Base-by-base conservation (phyloP, 768 basidiomycete genomes). In the Suillus spraguei region DNA sequence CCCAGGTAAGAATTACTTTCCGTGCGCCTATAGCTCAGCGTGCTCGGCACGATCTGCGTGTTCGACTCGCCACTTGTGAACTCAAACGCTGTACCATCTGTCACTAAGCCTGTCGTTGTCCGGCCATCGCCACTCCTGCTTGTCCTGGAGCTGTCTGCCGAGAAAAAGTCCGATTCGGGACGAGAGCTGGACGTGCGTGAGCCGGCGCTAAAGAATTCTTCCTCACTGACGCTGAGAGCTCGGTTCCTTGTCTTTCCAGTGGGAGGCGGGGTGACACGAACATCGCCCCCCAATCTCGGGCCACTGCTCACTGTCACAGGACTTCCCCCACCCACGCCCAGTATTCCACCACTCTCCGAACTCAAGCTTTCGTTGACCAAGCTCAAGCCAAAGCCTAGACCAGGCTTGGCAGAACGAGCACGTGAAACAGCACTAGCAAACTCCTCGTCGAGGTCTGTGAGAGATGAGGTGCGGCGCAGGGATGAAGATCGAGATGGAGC, bases 261-360 rank as follows among this genome's bases (percentile, higher is more conserved):
- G 11, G 83, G 83, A 1, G 81, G 82, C 0, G 83, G 82, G 50
- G 72, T 84, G 68, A 77, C 78, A 66, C 72, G 79, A 39, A 87
- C 68, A 61, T 79, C 75, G 14, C 77, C 70, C 14, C 80, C 66
- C 32, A 82, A 74, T 33, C 79, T 73, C 16, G 87, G 82, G 2
- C 87, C 89, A 68, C 89, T 90, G 0, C 88, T 89, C 1, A 89
- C 79, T 0, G 89, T 90, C n/a, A 90, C 89, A 0, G 90, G 88
- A 7, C 87, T 86, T 1, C 83, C 85, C 42, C 82, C 84, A 9
- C 84, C 78, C 6, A 81, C 84, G 9, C 85, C 78, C 5, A 81
- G 70, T 9, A 80, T 73, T 75, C 83, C 67, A 62, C 81, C 64
- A 32, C 24, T 42, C 17, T 58, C 39, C 20, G 56, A 58, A 41